Conservation (phyloP, 106 monocot species). For the Dendrobium officinale region DNA sequence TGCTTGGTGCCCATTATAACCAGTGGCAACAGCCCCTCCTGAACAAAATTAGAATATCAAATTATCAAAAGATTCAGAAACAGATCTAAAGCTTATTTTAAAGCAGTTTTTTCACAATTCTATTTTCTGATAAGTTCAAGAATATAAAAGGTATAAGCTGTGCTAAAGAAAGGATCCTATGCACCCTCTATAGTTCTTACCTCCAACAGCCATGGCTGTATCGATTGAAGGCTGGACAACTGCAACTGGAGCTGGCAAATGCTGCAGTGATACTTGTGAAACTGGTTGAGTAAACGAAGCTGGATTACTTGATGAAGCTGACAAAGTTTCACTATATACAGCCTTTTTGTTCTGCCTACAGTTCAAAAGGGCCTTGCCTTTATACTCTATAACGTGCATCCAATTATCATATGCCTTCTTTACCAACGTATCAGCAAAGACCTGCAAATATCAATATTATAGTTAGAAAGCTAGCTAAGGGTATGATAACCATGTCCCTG, state of each 20-base stretch:
- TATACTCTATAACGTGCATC: constrained; percentile 77
- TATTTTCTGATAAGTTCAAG: background rate
- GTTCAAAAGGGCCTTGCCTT: constrained; percentile 68
- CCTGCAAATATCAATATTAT: constrained; percentile 25
- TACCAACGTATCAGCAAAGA: constrained; percentile 72
- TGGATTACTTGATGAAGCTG: constrained; percentile 18
- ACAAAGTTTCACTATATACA: constrained; percentile 18
- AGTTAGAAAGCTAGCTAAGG: no score
- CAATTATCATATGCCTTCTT: constrained; percentile 93
- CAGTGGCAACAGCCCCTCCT: background rate
- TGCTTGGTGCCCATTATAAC: background rate
- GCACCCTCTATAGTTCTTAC: constrained; percentile 12
- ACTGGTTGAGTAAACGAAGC: constrained; percentile 21
- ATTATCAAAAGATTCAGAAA: no score
- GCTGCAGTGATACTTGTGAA: constrained; percentile 10
- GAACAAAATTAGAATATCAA: background rate
- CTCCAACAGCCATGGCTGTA: constrained; percentile 21
- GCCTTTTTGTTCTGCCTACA: constrained; percentile 49
- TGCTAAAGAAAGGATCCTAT: no score
- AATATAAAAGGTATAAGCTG: background rate
- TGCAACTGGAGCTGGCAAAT: constrained; percentile 14
- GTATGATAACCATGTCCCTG: no score
- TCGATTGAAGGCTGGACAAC: constrained; percentile 15
- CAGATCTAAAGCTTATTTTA: no score
- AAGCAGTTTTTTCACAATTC: no score